phyloP scores from a whole-genome alignment of 1,284 basidiomycete species.

The Sanghuangporus weigelae region DNA sequence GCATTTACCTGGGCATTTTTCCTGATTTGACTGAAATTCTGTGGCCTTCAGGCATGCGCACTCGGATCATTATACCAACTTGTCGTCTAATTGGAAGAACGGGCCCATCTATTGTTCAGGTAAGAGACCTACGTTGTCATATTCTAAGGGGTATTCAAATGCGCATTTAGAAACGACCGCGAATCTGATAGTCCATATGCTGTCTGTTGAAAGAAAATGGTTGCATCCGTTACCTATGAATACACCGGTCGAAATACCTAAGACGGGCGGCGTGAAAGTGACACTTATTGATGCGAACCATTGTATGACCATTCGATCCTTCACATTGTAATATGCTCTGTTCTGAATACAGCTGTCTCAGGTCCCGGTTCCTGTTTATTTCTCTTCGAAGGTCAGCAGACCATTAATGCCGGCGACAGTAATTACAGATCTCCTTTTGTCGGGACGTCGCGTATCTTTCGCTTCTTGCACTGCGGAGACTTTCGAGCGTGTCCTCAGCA shows the following conservation, averaged over 20 bases:
- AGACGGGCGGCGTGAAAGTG: conserved; percentile 83
- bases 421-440: conserved; percentile 65
- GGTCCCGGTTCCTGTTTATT: conserved; percentile 92
- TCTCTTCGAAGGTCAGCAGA: conserved; percentile 90
- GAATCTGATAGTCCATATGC: conserved; percentile 85
- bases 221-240: conserved; percentile 84
- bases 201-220: conserved; percentile 85
- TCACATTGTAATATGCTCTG: not conserved
- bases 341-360: conserved; percentile 21
- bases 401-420: conserved; percentile 81
- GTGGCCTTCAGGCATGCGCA: conserved; percentile 71
- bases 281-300: conserved; percentile 98
- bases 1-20: not conserved
- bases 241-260: conserved; percentile 65
- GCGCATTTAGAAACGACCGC: conserved; percentile 61
- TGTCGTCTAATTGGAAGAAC: conserved; percentile 81
- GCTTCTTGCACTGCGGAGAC: conserved; percentile 96
- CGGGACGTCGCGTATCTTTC: conserved; percentile 66
- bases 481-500: conserved; percentile 86
- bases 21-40: not conserved
- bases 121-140: conserved; percentile 18
- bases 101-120: conserved; percentile 94
- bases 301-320: conserved; percentile 46
- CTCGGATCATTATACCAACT: conserved; percentile 90
- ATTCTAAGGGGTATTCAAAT: not conserved